Base-by-base conservation (phyloP, 2,329 filamentous ascomycete species). In the Pezicula neosporulosa region DNA sequence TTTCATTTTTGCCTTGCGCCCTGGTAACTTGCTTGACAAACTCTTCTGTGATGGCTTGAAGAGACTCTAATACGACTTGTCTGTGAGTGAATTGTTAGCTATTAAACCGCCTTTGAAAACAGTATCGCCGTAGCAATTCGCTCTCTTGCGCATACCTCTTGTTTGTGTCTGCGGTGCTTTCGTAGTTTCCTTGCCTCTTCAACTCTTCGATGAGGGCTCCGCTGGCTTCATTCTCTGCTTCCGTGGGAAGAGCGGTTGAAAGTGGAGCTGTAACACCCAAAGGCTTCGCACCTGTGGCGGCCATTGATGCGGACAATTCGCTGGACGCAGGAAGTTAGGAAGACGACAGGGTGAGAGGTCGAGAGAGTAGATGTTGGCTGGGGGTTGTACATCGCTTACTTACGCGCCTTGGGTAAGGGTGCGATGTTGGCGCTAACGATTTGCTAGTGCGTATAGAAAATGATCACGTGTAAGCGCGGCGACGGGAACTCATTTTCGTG, bases 151-250 rank as follows among this genome's bases (percentile, higher is more conserved):
- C 70, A 55, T 72, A 90, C 89, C 92, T 86, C 68, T 89, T 90
- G 56, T 90, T 81, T 3, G 90, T 96, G 66, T 95, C 94, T 41
- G 89, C 79, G 13, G 84, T 80, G 48, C 82, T 83, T 71, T 97
- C 94, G 63, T 96, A 99, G 48, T 94, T 96, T 71, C 95, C 93
- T 71, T 97, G 89, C 38, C 78, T 78, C 68, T 90, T 90, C 55
- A 99, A 75, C 71, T 97, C 92, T 50, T 89, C 83, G 51, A 96
- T 81, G 42, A 99, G 80, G 50, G 85, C 78, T 59, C 90, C 85
- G 62, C 90, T 95, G 47, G 87, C 82, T 57, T 86, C 79, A 51
- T 87, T 81, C 68, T 99, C 93, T 36, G 80, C 74, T 50, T 87
- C 80, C 1, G 87, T 94, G 4, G 94, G 94, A 21, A 91, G 77